A percentile compares a stretch with the other conserved stretches of the same genome.
phyloP scores from a whole-genome alignment of 176 grass and related monocot species.

The Secale cereale region DNA sequence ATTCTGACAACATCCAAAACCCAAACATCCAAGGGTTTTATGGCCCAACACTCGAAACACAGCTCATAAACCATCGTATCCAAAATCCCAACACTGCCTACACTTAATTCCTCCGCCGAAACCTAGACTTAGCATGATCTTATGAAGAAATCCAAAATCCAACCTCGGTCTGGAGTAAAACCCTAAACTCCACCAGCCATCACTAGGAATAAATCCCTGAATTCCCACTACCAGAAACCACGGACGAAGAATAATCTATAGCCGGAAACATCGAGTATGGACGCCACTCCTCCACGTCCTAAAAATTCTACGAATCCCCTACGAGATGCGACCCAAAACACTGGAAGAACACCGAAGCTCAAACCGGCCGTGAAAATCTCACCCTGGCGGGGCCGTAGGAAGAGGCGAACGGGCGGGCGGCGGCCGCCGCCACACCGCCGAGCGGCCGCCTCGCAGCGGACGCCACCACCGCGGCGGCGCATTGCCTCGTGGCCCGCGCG shows the following conservation, averaged over 20 bases:
- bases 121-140: neutral
- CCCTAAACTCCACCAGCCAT: neutral
- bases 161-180: neutral
- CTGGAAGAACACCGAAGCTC: too few species aligned
- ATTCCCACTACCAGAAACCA: neutral
- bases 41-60: neutral
- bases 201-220: neutral
- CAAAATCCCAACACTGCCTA: neutral
- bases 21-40: neutral
- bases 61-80: neutral
- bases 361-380: neutral
- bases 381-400: conserved; percentile 8
- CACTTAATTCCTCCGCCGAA: neutral
- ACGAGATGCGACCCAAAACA: neutral
- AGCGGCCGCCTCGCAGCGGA: neutral
- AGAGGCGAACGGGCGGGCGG: neutral
- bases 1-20: neutral
- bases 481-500: conserved; percentile 19
- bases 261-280: neutral
- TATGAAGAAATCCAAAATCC: neutral
- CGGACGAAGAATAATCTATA: neutral
- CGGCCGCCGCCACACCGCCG: neutral
- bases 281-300: neutral
- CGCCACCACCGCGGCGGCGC: conserved; percentile 2
- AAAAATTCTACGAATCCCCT: neutral